Evolutionary conservation across 345 rosid genomes (phyloP).

Genomic region (Geranium rotundifolium): DNA sequence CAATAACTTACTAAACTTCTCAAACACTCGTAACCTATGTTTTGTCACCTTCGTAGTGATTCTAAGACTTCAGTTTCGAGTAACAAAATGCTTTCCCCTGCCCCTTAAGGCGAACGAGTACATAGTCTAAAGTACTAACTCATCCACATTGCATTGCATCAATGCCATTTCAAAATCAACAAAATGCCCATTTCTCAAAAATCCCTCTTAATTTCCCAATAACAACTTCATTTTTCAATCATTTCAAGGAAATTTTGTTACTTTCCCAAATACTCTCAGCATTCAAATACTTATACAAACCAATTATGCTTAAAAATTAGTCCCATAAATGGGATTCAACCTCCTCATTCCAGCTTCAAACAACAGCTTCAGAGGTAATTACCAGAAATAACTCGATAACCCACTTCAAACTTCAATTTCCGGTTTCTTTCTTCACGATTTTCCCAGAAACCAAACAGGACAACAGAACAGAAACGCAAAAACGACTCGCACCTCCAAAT

Average conservation of each 20-base stretch:
- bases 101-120: neutral
- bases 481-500: neutral
- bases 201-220: neutral
- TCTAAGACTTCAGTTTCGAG: neutral
- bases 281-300: neutral
- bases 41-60: neutral
- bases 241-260: too few relatives aligned
- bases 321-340: neutral
- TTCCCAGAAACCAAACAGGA: neutral
- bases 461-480: neutral
- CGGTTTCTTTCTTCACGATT: neutral
- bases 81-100: neutral
- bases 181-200: neutral
- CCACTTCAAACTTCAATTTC: neutral
- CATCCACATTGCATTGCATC: neutral
- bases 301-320: neutral
- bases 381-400: neutral
- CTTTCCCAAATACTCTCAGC: neutral
- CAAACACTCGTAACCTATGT: neutral
- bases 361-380: neutral
- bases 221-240: neutral
- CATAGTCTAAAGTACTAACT: neutral
- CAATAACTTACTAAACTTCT: neutral
- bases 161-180: too few relatives aligned
- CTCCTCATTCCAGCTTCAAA: neutral